Evolutionary conservation across 306 rosid species (phyloP).

Genomic region (Trifolium dubium): DNA sequence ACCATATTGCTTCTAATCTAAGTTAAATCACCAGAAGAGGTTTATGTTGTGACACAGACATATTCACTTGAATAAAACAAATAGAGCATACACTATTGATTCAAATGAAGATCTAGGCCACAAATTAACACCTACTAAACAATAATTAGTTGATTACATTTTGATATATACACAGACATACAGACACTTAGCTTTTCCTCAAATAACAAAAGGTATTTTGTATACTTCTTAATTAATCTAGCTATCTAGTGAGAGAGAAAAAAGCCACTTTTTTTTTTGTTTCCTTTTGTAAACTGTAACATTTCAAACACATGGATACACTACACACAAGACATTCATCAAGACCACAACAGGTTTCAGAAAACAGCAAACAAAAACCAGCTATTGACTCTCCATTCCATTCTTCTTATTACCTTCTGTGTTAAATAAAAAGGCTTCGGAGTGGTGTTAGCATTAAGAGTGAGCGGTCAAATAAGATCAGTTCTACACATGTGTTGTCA

Average conservation of each 20-base stretch:
- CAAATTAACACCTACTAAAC: slow-evolving; percentile 54
- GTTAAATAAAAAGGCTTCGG: slow-evolving; percentile 65
- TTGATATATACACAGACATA: slow-evolving; percentile 72
- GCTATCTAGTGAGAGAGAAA: slow-evolving; percentile 62
- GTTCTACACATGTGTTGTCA: slow-evolving; percentile 83
- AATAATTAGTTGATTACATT: slow-evolving; percentile 76
- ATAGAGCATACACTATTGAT: slow-evolving; percentile 10
- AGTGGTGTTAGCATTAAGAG: slow-evolving; percentile 84
- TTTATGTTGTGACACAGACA: neutral
- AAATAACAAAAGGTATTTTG: slow-evolving; percentile 53
- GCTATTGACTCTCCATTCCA: slow-evolving; percentile 58
- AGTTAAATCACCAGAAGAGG: neutral
- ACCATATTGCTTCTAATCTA: slow-evolving; percentile 21
- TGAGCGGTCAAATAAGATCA: slow-evolving; percentile 70
- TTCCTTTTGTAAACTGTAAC: slow-evolving; percentile 48
- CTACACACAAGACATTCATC: slow-evolving; percentile 58
- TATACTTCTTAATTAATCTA: slow-evolving; percentile 62
- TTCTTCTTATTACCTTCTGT: slow-evolving; percentile 68
- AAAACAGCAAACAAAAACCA: slow-evolving; percentile 69
- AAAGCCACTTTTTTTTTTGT: slow-evolving; percentile 40
- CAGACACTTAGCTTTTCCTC: slow-evolving; percentile 60
- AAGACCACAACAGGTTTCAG: slow-evolving; percentile 60
- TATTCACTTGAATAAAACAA: neutral
- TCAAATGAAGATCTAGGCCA: slow-evolving; percentile 50
- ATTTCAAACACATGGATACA: slow-evolving; percentile 57